Evolutionary conservation across 83 land plant genomes (phyloP).

Genomic region (Diphasiastrum complanatum): DNA sequence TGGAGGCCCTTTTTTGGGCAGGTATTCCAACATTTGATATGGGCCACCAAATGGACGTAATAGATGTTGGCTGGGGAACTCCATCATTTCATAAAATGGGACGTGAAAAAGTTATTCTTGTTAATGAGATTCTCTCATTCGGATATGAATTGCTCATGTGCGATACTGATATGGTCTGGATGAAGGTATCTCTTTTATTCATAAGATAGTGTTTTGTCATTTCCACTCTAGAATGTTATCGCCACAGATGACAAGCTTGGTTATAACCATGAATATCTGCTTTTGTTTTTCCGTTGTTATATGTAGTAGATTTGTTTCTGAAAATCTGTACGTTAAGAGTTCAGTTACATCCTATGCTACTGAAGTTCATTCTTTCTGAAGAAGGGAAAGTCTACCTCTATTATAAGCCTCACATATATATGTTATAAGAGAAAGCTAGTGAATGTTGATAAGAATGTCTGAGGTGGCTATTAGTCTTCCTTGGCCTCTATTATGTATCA

Average conservation of each 20-base stretch:
- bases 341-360: no score
- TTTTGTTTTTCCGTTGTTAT: not conserved
- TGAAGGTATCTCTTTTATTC: slow-evolving; percentile 52
- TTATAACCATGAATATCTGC: not conserved
- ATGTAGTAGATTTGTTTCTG: slow-evolving; percentile 1
- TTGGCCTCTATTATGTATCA: no score
- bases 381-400: no score
- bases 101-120: slow-evolving; percentile 87
- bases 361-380: no score
- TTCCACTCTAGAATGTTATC: not conserved
- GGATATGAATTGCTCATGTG: slow-evolving; percentile 84
- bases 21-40: slow-evolving; percentile 96
- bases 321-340: no score
- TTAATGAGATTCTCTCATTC: slow-evolving; percentile 64
- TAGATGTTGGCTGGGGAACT: slow-evolving; percentile 98
- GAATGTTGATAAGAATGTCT: no score
- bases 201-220: not conserved
- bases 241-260: not conserved
- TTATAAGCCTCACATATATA: no score
- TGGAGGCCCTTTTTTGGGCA: slow-evolving; percentile 79
- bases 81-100: slow-evolving; percentile 98
- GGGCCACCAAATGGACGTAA: slow-evolving; percentile 79
- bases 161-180: slow-evolving; percentile 97
- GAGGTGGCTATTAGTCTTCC: no score
- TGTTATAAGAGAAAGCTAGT: no score